phyloP scores from a whole-genome alignment of 1,284 basidiomycete species.

The Naganishia cerealis region DNA sequence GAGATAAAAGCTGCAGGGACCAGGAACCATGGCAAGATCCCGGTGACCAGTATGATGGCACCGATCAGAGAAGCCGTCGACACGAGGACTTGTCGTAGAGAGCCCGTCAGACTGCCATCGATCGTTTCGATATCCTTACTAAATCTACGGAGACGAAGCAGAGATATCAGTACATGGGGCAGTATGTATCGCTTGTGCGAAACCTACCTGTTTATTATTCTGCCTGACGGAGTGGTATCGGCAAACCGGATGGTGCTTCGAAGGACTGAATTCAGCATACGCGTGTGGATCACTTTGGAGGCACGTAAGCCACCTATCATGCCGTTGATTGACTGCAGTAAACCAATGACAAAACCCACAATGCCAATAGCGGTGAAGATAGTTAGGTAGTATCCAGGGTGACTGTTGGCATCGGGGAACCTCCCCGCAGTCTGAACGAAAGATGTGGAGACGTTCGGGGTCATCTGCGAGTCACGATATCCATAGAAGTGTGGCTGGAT shows the following conservation, averaged over 20 bases:
- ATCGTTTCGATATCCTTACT: conserved; percentile 78
- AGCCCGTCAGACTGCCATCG: conserved; percentile 67
- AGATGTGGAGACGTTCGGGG: background rate
- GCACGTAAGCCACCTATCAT: conserved; percentile 22
- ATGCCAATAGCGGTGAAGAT: conserved; percentile 48
- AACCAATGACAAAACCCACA: conserved; percentile 15
- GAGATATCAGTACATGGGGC: conserved; percentile 42
- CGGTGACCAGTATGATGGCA: conserved; percentile 63
- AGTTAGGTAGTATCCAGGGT: conserved; percentile 54
- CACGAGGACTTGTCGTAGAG: conserved; percentile 69
- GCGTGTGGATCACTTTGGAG: conserved; percentile 45
- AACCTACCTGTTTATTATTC: conserved; percentile 23
- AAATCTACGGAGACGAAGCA: conserved; percentile 72
- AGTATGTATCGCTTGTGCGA: conserved; percentile 5
- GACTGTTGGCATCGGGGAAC: conserved; percentile 52
- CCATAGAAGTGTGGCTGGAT: conserved; percentile 9
- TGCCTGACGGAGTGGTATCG: conserved; percentile 49
- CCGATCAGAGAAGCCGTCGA: conserved; percentile 71
- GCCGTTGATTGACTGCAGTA: conserved; percentile 18
- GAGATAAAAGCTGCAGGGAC: conserved; percentile 66
- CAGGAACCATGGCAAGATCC: conserved; percentile 71
- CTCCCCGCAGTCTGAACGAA: conserved; percentile 6
- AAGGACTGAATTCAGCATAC: conserved; percentile 39
- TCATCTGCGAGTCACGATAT: background rate
- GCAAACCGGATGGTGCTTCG: conserved; percentile 51